Base-by-base conservation (phyloP, 1,284 basidiomycete genomes). In the Volvariella volvacea region DNA sequence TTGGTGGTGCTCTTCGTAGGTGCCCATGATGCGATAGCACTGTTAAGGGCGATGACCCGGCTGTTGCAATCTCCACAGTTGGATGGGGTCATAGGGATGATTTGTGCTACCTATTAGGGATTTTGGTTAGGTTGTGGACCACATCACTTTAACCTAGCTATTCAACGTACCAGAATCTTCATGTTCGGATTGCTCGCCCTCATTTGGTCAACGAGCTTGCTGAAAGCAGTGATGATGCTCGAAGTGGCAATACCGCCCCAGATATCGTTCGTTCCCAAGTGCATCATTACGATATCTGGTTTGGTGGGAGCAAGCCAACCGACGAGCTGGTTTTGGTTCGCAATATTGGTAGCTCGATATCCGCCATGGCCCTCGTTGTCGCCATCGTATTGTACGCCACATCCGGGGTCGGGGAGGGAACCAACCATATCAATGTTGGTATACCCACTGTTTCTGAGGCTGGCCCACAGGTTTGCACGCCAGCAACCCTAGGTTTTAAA, bases 1-100 rank as follows among this genome's bases (percentile, higher is more conserved):
- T 36, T 36, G 34, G 34, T 36, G 34, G n/a, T 36, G 34, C 19
- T 36, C 34, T 36, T 36, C n/a, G 34, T 16, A 6, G n/a, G n/a
- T 6, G 34, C 34, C 34, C 34, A 36, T 15, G 34, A 15, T 6
- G n/a, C n/a, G n/a, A 36, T 36, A n/a, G 34, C 34, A 6, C 8
- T 20, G 19, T 36, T 36, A 8, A 36, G 34, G 6, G 34, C 34
- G 6, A 16, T 15, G 19, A 36, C n/a, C 6, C 34, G n/a, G n/a
- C 8, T 16, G 34, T 20, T 20, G 34, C 34, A 36, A 16, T 36
- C n/a, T 6, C 7, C 34, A 15, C 34, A 36, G n/a, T 20, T 20
- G 19, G 7, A 7, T 15, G 34, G 34, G 15, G 6, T 36, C 34
- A 36, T 36, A 7, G 34, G 34, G 6, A 36, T 15, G 19, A 36